These are phyloP conservation scores for Rosa persica DNA, from an alignment of 306 rosid genomes.

Conservation along the genomic window DNA sequence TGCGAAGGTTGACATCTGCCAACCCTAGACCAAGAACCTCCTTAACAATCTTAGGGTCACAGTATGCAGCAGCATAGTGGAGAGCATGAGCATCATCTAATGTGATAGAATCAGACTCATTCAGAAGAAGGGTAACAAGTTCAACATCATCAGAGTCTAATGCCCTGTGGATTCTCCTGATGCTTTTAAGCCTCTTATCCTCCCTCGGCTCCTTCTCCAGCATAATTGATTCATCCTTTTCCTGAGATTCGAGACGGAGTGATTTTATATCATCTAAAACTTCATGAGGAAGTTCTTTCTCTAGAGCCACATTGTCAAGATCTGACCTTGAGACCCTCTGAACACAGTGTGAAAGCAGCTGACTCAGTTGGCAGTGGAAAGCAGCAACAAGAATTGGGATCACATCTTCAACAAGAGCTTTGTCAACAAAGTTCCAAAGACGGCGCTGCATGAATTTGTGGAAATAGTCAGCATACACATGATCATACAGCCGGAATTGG, in stretches of 20 bases:
- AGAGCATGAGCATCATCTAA: slow-evolving; percentile 77
- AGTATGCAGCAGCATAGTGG: slow-evolving; percentile 81
- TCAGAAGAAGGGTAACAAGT: slow-evolving; percentile 70
- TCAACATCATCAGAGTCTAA: slow-evolving; percentile 93
- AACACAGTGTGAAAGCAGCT: slow-evolving; percentile 59
- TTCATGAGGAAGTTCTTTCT: slow-evolving; percentile 74
- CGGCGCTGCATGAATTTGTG: slow-evolving; percentile 62
- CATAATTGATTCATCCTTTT: slow-evolving; percentile 33
- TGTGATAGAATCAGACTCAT: slow-evolving; percentile 62
- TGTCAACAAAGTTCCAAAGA: slow-evolving; percentile 75
- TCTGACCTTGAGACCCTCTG: slow-evolving; percentile 71
- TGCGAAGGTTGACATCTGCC: slow-evolving; percentile 57
- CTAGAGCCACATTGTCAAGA: slow-evolving; percentile 59
- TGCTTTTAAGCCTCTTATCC: slow-evolving; percentile 43
- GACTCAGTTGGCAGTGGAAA: slow-evolving; percentile 59
- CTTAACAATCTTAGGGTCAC: slow-evolving; percentile 80
- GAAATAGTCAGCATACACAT: slow-evolving; percentile 17
- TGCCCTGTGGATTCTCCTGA: slow-evolving; percentile 65
- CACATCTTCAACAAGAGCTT: slow-evolving; percentile 86
- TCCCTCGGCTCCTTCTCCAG: slow-evolving; percentile 41
- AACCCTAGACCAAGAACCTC: slow-evolving; percentile 61
- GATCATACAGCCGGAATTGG: background rate
- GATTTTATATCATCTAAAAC: slow-evolving; percentile 50
- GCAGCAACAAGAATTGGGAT: slow-evolving; percentile 74
- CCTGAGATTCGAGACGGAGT: slow-evolving; percentile 35